Percentiles rank a stretch among this genome's conserved stretches.
These are phyloP conservation scores for Coccinonectria pachysandricola DNA, from an alignment of 2,329 filamentous ascomycete genomes.

Conservation along the genomic window DNA sequence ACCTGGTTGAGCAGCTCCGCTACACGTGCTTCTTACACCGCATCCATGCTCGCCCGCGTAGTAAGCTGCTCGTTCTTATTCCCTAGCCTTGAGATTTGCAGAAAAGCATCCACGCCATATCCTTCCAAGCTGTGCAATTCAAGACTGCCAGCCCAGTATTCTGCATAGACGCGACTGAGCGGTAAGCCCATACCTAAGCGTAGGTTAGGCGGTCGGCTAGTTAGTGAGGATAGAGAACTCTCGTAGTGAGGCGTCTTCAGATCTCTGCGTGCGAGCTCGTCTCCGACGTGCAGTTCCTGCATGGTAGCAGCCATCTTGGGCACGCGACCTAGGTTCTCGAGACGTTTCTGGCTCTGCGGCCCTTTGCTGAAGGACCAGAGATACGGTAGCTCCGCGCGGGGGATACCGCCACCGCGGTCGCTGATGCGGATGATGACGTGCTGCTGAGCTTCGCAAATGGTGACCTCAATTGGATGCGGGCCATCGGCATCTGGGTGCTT, in stretches of 20 bases:
- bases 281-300: conserved; percentile 62
- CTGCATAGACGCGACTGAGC: conserved; percentile 87
- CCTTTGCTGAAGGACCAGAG: conserved; percentile 97
- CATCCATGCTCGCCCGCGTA: conserved; percentile 67
- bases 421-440: conserved; percentile 95
- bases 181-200: conserved; percentile 87
- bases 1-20: no score
- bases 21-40: conserved; percentile 51
- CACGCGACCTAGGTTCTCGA: conserved; percentile 79
- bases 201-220: conserved; percentile 74
- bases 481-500: conserved; percentile 24
- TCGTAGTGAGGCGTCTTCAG: conserved; percentile 31
- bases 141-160: conserved; percentile 93
- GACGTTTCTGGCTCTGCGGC: conserved; percentile 61
- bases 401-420: conserved; percentile 87
- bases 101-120: conserved; percentile 89
- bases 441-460: conserved; percentile 87
- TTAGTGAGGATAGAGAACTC: conserved; percentile 68
- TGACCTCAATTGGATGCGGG: conserved; percentile 81
- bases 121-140: conserved; percentile 89
- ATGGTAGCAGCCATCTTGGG: conserved; percentile 88
- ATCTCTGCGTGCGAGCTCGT: conserved; percentile 30
- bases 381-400: conserved; percentile 73
- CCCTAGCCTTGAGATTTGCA: conserved; percentile 91
- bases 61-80: conserved; percentile 96